Evolutionary conservation across 2,329 filamentous ascomycete species (phyloP).

Genomic region (Hypoxylon sp.): DNA sequence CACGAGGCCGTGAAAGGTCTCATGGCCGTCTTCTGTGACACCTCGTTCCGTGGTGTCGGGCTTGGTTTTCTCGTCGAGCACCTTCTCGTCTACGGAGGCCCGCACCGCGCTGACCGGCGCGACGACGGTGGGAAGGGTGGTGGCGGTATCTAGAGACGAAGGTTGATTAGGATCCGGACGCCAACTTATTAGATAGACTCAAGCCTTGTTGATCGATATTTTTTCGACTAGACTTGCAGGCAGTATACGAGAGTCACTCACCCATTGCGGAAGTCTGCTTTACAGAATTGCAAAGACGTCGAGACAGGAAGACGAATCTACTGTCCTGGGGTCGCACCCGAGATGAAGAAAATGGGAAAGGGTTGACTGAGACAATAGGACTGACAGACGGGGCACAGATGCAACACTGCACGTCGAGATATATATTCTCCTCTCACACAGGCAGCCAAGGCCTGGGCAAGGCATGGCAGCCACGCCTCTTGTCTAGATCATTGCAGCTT

Average conservation of each 20-base stretch:
- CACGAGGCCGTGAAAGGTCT: constrained; percentile 44
- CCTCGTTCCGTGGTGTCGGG: constrained; percentile 13
- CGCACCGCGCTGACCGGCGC: constrained; percentile 36
- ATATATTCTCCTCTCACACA: constrained; percentile 12
- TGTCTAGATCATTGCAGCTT: constrained; percentile 26
- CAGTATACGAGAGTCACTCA: constrained; percentile 12
- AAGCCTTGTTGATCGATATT: not conserved
- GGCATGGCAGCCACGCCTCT: constrained; percentile 5
- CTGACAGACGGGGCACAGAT: constrained; percentile 6
- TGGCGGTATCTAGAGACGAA: constrained; percentile 29
- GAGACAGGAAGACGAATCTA: constrained; percentile 14
- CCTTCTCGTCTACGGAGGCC: constrained; percentile 36
- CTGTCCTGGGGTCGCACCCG: constrained; percentile 12
- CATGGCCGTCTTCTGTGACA: constrained; percentile 39
- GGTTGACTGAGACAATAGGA: constrained; percentile 12
- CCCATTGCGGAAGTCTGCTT: constrained; percentile 25
- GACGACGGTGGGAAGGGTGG: constrained; percentile 34
- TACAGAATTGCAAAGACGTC: constrained; percentile 19
- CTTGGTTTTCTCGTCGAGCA: constrained; percentile 32
- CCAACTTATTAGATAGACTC: not conserved
- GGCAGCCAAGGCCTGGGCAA: not conserved
- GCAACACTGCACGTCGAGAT: constrained; percentile 12
- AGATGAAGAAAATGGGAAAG: constrained; percentile 24
- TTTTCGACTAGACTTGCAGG: not conserved
- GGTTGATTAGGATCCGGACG: too few relatives aligned